phyloP scores from a whole-genome alignment of 495 filamentous ascomycete species.

The Xylaria telfairii region DNA sequence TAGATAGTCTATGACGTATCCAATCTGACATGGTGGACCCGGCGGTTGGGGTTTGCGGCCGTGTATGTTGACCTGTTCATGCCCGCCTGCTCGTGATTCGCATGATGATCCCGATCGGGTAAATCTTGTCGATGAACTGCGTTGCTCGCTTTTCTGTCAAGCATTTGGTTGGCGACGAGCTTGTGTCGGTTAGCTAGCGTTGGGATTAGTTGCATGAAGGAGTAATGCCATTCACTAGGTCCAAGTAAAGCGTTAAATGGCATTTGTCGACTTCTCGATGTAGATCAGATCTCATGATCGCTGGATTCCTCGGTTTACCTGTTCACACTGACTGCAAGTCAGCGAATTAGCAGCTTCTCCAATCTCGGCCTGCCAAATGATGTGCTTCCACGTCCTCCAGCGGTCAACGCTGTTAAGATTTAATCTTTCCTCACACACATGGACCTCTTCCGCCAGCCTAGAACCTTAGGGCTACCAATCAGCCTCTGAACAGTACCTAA shows the following conservation, averaged over 20 bases:
- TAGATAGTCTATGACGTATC: constrained; percentile 19
- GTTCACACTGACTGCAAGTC: constrained; percentile 12
- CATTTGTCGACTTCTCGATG: constrained; percentile 27
- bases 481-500: not conserved
- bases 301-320: not conserved
- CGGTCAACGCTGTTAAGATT: constrained; percentile 26
- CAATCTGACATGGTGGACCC: not conserved
- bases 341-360: constrained; percentile 7
- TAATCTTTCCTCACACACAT: not conserved
- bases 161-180: constrained; percentile 9
- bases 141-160: not conserved
- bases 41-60: not conserved
- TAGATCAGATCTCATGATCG: constrained; percentile 24
- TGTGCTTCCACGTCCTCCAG: constrained; percentile 37
- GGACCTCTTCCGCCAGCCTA: not conserved
- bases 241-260: constrained; percentile 14
- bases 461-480: not conserved
- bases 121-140: constrained; percentile 9
- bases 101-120: constrained; percentile 11
- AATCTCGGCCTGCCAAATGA: constrained; percentile 21
- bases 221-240: constrained; percentile 7
- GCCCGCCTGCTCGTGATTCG: constrained; percentile 1
- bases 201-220: constrained; percentile 17
- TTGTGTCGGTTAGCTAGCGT: constrained; percentile 6
- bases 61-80: not conserved